Conservation (phyloP, 2,329 filamentous ascomycete genomes). For the Alternaria postmessia region DNA sequence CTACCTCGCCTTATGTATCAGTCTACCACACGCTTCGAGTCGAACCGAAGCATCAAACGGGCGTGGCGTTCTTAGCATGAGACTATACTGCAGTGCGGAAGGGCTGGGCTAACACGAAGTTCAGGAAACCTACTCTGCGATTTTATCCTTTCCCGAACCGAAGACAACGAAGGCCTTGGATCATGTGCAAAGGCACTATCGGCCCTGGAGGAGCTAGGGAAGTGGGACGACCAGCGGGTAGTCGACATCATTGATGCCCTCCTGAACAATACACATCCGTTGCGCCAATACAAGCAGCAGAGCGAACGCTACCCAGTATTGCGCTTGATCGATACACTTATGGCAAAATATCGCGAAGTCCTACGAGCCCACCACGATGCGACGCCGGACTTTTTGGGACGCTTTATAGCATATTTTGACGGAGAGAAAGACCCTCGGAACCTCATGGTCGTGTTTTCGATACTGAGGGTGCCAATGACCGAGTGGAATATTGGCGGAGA, state of each 20-base stretch:
- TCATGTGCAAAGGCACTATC: slow-evolving; percentile 67
- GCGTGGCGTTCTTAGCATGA: neutral
- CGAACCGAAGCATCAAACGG: neutral
- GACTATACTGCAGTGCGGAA: neutral
- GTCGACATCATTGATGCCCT: slow-evolving; percentile 61
- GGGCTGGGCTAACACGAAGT: neutral
- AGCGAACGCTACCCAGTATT: slow-evolving; percentile 68
- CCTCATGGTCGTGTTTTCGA: slow-evolving; percentile 74
- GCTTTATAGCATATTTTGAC: slow-evolving; percentile 70
- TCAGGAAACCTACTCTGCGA: slow-evolving; percentile 65
- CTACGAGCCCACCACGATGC: slow-evolving; percentile 61
- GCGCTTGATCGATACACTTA: slow-evolving; percentile 67
- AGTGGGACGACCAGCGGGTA: slow-evolving; percentile 67
- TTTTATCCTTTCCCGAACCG: slow-evolving; percentile 70
- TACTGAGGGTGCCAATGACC: slow-evolving; percentile 71
- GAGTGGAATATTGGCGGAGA: slow-evolving; percentile 71
- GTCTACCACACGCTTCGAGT: neutral
- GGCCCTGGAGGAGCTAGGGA: slow-evolving; percentile 66
- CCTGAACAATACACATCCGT: slow-evolving; percentile 63
- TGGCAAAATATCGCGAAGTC: slow-evolving; percentile 62
- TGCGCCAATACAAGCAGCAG: slow-evolving; percentile 69
- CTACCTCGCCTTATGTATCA: neutral
- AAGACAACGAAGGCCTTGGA: slow-evolving; percentile 62
- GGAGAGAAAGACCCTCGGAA: slow-evolving; percentile 75
- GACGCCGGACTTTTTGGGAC: slow-evolving; percentile 63